Percentiles rank a stretch among this genome's conserved stretches.
phyloP scores from a whole-genome alignment of 2,329 filamentous ascomycete genomes.

The Thermothelomyces thermophilus region DNA sequence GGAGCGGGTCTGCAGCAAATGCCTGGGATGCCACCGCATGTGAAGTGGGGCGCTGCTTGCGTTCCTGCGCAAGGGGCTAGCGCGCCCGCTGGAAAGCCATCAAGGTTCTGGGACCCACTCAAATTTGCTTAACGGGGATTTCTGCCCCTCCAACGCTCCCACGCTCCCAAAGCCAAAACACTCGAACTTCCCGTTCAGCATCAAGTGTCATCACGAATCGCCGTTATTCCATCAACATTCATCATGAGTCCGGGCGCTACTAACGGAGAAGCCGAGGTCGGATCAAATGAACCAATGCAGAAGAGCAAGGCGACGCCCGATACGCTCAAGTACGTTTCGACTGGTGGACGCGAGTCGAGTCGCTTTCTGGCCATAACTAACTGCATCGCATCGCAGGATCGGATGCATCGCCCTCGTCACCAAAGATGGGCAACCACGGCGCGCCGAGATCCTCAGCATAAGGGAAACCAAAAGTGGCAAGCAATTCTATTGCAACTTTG shows the following conservation, averaged over 20 bases:
- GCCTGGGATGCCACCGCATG: too few relatives aligned
- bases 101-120: conserved; percentile 7
- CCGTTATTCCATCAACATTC: conserved; percentile 22
- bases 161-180: background rate
- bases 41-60: too few relatives aligned
- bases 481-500: conserved; percentile 94
- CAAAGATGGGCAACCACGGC: conserved; percentile 75
- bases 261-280: conserved; percentile 48
- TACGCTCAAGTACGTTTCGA: conserved; percentile 59
- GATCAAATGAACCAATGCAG: conserved; percentile 53
- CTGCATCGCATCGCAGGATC: conserved; percentile 29
- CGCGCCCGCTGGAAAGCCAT: background rate
- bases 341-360: background rate
- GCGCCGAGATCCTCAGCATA: conserved; percentile 95
- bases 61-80: background rate
- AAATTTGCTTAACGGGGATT: background rate
- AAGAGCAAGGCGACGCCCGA: conserved; percentile 80
- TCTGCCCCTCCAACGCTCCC: background rate
- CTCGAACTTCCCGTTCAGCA: background rate
- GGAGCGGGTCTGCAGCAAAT: background rate
- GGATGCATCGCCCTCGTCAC: conserved; percentile 56
- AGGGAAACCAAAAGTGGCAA: conserved; percentile 81
- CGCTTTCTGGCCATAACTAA: background rate
- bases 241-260: conserved; percentile 47
- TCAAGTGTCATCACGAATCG: conserved; percentile 17